Evolutionary conservation across 805 yeast genomes (phyloP), one percentile per base, ranked within the genome.

Genomic region (Wickerhamiella occidentalis): DNA sequence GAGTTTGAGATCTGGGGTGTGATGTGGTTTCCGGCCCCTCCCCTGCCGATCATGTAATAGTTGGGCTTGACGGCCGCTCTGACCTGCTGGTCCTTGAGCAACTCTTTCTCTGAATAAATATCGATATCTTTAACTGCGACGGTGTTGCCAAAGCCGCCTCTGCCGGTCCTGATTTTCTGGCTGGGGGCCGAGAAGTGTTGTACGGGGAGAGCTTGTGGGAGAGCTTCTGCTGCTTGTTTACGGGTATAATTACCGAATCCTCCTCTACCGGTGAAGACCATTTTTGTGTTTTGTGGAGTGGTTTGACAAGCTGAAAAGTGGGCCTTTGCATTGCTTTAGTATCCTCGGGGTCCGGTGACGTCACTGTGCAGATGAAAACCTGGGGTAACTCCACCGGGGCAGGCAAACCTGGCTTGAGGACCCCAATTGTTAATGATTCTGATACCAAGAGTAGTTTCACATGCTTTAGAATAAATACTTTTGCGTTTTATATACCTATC

Each of bases 141-240:
- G 18, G 58, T 56, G 57, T 65, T 65, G 12, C 69, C 69, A 37
- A 58, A 64, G 37, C 69, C 69, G n/a, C 69, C 69, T 21, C 69
- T 58, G 25, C 69, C 69, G 22, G 66, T 56, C 22, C 59, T 56
- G 55, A 64, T 65, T 13, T 57, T 56, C 52, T 66, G 61, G 12
- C 33, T 45, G 8, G 69, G 68, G 18, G 65, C 59, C 6, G 61
- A 47, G 45, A 64, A 61, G 43, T 59, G 61, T 52, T 64, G 66
- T 25, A 66, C 60, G 7, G 69, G 69, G 2, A 68, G 67, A 11
- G 60, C 59, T 21, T 53, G 35, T 13, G 29, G 45, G 23, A 30
- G 44, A 3, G 48, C 18, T n/a, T 33, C 50, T 3, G 19, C 21
- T 30, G 38, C 12, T 33, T 33, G 18, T 21, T 22, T 30, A 42